Evolutionary conservation across 2,329 filamentous ascomycete species (phyloP), one percentile per base, ranked within the genome.

Genomic region (Scedosporium boydii): DNA sequence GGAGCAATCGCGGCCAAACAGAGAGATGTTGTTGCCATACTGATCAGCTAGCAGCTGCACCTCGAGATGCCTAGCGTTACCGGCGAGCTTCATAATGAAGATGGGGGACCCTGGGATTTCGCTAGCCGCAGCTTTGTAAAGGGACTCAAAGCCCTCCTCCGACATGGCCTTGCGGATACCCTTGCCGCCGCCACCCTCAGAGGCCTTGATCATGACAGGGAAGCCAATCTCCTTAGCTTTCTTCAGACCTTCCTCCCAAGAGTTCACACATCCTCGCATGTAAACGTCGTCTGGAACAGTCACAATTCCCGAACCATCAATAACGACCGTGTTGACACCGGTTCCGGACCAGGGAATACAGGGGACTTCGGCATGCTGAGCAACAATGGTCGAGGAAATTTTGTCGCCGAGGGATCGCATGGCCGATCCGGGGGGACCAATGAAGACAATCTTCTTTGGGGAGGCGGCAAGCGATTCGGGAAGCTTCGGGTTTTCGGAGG

Each of bases 171-270:
- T 97, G 74, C 96, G 91, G 73, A 99, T 99, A 83, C 95, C 95
- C 82, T 99, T 99, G 74, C 95, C 95, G 79, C 95, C 95, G 80
- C 95, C 95, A 79, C 95, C 95, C 81, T 99, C 95, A 2, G 95
- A 98, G n/a, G 95, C 95, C 82, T 99, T 99, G 76, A 99, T 91
- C 95, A 99, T 99, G 81, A 99, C 90, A 16, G 95, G 95, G 80
- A 99, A 99, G 68, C 95, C 95, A 74, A 99, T 99, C 72, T 91
- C 84, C 74, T 85, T 87, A 64, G 95, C 95, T 72, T 89, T 92
- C 71, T 85, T 79, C 59, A 99, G 84, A 77, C 93, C 95, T 77
- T 99, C 92, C 76, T 96, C 81, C 76, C 91, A 92, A 23, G 90
- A 92, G 72, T 85, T 85, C 58, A 96, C 95, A 76, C 95, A 99